phyloP scores from a whole-genome alignment of 1,284 basidiomycete species.

The Ganoderma lingzhi region DNA sequence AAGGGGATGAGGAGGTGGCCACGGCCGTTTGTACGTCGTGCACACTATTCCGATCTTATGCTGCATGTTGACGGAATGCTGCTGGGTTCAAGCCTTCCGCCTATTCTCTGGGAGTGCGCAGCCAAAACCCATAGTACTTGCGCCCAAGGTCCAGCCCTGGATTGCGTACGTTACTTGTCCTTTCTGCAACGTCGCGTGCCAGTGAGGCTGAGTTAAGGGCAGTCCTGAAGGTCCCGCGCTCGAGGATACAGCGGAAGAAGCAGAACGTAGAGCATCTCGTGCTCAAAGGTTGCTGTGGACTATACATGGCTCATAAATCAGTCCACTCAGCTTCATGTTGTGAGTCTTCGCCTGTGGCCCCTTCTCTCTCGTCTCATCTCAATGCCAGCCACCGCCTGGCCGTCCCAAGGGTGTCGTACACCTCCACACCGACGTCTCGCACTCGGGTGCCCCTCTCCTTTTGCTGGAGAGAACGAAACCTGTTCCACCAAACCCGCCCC shows the following conservation, averaged over 20 bases:
- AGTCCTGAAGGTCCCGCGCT: conserved; percentile 40
- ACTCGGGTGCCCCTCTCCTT: conserved; percentile 25
- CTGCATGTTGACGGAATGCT: not conserved
- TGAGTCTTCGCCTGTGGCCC: conserved; percentile 27
- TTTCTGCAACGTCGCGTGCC: not conserved
- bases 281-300: conserved; percentile 44
- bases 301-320: conserved; percentile 38
- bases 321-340: conserved; percentile 32
- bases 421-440: conserved; percentile 20
- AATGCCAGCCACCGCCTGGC: not conserved
- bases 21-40: conserved; percentile 25
- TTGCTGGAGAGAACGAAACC: conserved; percentile 33
- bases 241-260: conserved; percentile 43
- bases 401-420: conserved; percentile 27
- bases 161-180: conserved; percentile 33
- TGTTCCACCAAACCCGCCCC: conserved; percentile 16
- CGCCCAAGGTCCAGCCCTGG: conserved; percentile 36
- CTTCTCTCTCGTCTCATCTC: not conserved
- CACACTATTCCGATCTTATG: not conserved
- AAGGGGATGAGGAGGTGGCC: conserved; percentile 7
- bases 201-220: not conserved
- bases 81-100: conserved; percentile 39
- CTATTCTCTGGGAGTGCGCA: conserved; percentile 38
- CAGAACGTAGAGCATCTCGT: conserved; percentile 35
- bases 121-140: conserved; percentile 39